Base-by-base conservation (phyloP, 2,329 filamentous ascomycete species). In the Ascochyta lentis region DNA sequence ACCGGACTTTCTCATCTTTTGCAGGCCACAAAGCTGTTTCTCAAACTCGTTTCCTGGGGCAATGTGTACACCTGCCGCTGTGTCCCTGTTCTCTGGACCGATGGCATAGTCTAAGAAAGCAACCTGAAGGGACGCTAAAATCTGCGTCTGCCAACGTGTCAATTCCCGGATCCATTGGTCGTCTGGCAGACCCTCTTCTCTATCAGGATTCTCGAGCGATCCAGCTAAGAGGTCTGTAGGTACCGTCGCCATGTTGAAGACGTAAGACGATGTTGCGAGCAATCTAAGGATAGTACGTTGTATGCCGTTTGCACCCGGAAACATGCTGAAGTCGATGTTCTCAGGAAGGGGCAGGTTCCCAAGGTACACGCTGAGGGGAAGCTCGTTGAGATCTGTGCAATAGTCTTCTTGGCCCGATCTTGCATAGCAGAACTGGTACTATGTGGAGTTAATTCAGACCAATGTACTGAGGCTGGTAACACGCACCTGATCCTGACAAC, bases 111-210 rank as follows among this genome's bases (percentile, higher is more conserved):
- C 56, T 2, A 58, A 39, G 15, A 68, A 27, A 0, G 52, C 31
- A 1, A 54, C 57, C 31, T 69, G 66, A 3, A 59, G 44, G 0
- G 52, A 52, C 0, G 63, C 49, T 54, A 63, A 63, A 4, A 62
- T 50, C 24, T 57, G 51, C 12, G 44, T 34, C 43, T 67, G 61
- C 66, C 66, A 69, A 3, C 56, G 58, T 4, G 53, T 40, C 15
- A 66, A 31, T 41, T 69, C 66, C 3, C 39, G 48, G 12, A 65
- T 44, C 65, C 66, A 69, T 40, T 66, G 64, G 12, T 66, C 58
- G 13, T 59, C 31, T 4, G 19, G 65, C 33, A 38, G 64, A 26
- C 12, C 45, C 38, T 41, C 23, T 23, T 50, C 23, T 22, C 38
- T 16, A 34, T 49, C 39, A 15, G 53, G 38, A 3, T 55, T 47